Evolutionary conservation across 129 eudicot species (phyloP).

Genomic region (Lactuca sativa): DNA sequence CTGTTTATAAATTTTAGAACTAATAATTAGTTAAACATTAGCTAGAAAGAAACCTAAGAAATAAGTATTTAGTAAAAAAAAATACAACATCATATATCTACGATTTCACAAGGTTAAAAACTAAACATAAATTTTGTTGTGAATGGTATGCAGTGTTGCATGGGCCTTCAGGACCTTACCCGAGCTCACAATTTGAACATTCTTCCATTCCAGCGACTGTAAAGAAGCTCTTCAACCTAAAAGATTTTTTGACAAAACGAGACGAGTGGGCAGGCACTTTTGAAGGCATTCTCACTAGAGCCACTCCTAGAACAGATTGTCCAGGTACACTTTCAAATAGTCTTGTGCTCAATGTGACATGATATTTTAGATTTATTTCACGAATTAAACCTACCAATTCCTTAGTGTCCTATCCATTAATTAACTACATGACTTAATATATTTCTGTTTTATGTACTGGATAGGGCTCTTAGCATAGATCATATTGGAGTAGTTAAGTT

Average conservation of each 20-base stretch:
- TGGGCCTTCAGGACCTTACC: constrained; percentile 59
- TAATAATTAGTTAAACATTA: no score
- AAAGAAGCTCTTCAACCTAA: constrained; percentile 65
- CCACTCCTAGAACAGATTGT: constrained; percentile 67
- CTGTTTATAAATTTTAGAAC: no score
- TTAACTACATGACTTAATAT: no score
- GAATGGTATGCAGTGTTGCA: constrained; percentile 37
- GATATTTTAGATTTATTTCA: neutral
- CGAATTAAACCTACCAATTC: no score
- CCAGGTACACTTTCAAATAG: constrained; percentile 45
- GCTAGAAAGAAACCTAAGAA: no score
- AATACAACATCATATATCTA: no score
- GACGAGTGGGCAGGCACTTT: constrained; percentile 89
- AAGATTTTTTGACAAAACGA: constrained; percentile 56
- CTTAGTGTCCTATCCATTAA: no score
- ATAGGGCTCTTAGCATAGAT: no score
- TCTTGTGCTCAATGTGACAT: neutral
- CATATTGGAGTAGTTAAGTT: no score
- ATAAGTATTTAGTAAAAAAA: no score
- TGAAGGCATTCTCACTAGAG: constrained; percentile 49
- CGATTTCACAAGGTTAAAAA: no score
- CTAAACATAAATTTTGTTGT: neutral
- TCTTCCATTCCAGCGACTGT: constrained; percentile 80
- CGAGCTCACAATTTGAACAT: constrained; percentile 75
- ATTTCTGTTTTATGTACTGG: no score